A percentile compares a stretch with the other conserved stretches of the same genome.
phyloP scores from a whole-genome alignment of 139 green algal species.

The Tetradesmus lagerheimii region DNA sequence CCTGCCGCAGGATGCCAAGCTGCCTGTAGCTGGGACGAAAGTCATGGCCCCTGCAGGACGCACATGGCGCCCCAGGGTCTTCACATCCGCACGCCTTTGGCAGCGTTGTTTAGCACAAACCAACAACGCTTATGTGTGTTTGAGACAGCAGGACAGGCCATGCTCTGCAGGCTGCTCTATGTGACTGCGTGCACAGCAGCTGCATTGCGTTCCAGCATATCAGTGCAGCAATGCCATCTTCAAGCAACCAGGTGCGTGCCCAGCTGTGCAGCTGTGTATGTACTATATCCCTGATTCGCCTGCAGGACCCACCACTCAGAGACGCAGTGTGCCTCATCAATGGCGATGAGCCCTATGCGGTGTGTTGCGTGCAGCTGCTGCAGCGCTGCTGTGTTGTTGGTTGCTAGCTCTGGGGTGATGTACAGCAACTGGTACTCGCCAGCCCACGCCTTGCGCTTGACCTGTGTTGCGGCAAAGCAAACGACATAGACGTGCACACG shows the following conservation, averaged over 20 bases:
- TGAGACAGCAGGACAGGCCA: too few relatives aligned
- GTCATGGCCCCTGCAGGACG: constrained; percentile 52
- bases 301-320: constrained; percentile 23
- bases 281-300: too few relatives aligned
- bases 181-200: too few relatives aligned
- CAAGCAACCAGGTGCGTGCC: too few relatives aligned
- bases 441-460: constrained; percentile 62
- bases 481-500: background rate
- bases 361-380: constrained; percentile 50
- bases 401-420: constrained; percentile 78
- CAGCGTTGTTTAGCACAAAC: too few relatives aligned
- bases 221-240: too few relatives aligned
- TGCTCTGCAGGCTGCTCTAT: too few relatives aligned
- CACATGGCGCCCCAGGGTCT: background rate
- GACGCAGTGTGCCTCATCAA: constrained; percentile 78
- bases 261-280: too few relatives aligned
- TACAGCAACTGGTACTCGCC: constrained; percentile 75
- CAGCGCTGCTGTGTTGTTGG: constrained; percentile 44
- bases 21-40: constrained; percentile 67
- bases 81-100: background rate
- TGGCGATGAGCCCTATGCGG: constrained; percentile 66
- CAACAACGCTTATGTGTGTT: too few relatives aligned
- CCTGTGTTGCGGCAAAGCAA: constrained; percentile 9
- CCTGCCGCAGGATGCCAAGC: constrained; percentile 59
- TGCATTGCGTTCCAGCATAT: too few relatives aligned